Evolutionary conservation across 2,329 filamentous ascomycete species (phyloP).

Genomic region (Epichloe sibirici): DNA sequence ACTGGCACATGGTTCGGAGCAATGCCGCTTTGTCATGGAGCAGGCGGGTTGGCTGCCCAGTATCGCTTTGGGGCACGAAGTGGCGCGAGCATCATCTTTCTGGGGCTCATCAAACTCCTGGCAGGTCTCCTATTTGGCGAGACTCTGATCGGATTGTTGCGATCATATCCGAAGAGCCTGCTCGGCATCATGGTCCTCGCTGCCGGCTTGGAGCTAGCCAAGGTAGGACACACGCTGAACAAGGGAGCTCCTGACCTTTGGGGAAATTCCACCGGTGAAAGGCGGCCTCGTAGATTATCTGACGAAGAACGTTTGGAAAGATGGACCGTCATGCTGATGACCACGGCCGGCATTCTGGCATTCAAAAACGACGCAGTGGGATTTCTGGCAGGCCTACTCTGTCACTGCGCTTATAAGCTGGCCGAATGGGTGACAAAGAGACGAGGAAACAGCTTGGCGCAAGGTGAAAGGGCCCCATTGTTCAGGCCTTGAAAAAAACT

Average conservation of each 20-base stretch:
- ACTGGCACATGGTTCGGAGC: conserved; percentile 81
- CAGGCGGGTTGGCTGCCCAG: conserved; percentile 81
- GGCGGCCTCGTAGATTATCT: conserved; percentile 39
- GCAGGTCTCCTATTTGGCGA: conserved; percentile 67
- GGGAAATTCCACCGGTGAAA: conserved; percentile 38
- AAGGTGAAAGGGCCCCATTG: conserved; percentile 19
- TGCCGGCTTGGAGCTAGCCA: conserved; percentile 75
- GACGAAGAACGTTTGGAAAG: conserved; percentile 60
- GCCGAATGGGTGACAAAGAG: conserved; percentile 30
- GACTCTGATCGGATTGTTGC: conserved; percentile 57
- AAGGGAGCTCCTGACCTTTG: conserved; percentile 51
- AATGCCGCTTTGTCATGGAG: conserved; percentile 93
- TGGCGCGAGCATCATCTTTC: conserved; percentile 68
- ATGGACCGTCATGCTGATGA: conserved; percentile 86
- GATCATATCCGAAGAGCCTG: conserved; percentile 61
- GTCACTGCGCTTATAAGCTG: conserved; percentile 55
- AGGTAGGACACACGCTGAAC: conserved; percentile 75
- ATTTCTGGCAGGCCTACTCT: conserved; percentile 70
- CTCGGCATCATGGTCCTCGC: conserved; percentile 84
- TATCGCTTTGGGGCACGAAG: conserved; percentile 85
- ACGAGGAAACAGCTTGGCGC: conserved; percentile 10
- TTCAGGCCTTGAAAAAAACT: conserved; percentile 11
- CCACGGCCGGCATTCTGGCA: conserved; percentile 66
- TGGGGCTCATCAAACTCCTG: conserved; percentile 63
- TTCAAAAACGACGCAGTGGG: conserved; percentile 87